Evolutionary conservation across 2,329 filamentous ascomycete genomes (phyloP), one percentile per base, ranked within the genome.

Genomic region (Fusarium pseudonygamai): DNA sequence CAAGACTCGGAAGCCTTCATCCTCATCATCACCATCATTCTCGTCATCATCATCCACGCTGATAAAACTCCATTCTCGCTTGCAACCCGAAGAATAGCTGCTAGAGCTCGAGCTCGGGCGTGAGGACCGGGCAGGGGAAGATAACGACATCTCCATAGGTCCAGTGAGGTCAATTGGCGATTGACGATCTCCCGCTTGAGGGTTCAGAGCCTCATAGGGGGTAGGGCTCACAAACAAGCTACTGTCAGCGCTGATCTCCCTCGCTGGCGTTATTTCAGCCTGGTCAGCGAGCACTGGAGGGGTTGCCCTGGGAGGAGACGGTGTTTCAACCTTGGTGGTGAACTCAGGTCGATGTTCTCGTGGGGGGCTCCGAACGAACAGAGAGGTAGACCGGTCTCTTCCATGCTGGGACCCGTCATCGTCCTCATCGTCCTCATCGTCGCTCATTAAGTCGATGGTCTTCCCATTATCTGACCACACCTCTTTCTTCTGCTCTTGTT

Each of bases 161-260:
- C 45, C 28, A 40, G 58, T 55, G n/a, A 64, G 34, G n/a, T 63
- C 56, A 20, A 49, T 52, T 0, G 66, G 58, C 9, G 20, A 47
- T 37, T n/a, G 20, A 8, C 11, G 45, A 8, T 20, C 20, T 32
- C 34, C 61, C 22, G 24, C 42, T 32, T 40, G 18, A 24, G 56
- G 52, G 20, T 69, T 59, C 3, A 73, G 47, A n/a, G 22, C n/a
- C 39, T 15, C 20, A 24, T 69, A 71, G 11, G 53, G 42, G 3
- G 74, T 75, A 12, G 74, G 60, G 34, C 61, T 73, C 3, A 37
- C 20, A n/a, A 77, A 76, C 15, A 77, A 37, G 37, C 32, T 47
- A 56, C 72, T 75, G 32, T 76, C 71, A n/a, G 59, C 66, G 7
- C 74, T 59, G 20, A 12, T 36, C 7, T 64, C 46, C 14, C 60